Evolutionary conservation across 1,284 basidiomycete genomes (phyloP), one percentile per base, ranked within the genome.

Genomic region (Cryptococcus floricola): DNA sequence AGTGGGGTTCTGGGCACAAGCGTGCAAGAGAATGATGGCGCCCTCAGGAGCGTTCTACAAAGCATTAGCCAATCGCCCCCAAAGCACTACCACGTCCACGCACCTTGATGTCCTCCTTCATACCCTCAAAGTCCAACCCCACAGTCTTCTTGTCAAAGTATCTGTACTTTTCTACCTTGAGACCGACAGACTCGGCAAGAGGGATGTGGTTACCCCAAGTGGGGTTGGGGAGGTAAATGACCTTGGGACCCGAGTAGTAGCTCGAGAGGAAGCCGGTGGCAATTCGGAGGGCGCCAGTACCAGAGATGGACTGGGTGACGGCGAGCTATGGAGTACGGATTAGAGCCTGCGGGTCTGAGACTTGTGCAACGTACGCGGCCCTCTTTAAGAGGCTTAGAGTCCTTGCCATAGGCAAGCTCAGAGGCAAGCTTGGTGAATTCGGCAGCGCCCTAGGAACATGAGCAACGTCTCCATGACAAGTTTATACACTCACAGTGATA

Each of bases 181-280:
- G 82, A 14, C 94, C 94, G 50, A 91, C 91, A 79, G 98, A 92
- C 62, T 86, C 77, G 69, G 85, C 82, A 86, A 92, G 70, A 85
- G 81, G 81, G 48, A 87, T 91, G 77, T 99, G 95, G 81, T 98
- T 98, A 43, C 95, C 95, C 96, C 96, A 99, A 8, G 94, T 91
- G 16, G 96, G 96, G 12, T 82, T 82, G 43, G 96, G 96, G 53
- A 98, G 82, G 81, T 97, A 98, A 76, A 99, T 91, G 52, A 83
- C 80, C 80, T 95, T 97, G 56, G 86, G 77, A 66, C 89, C 82
- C 27, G 92, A 91, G 78, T 93, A 97, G 80, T 91, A 90, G 50
- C 88, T 86, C 18, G 65, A 65, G 54, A 98, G 79, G 83, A 99
- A 98, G 50, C 89, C 90, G 69, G 89, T 94, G 57, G 91, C 95